Percentiles rank a stretch among this genome's conserved stretches.
Evolutionary conservation across 345 rosid genomes (phyloP).

Genomic region (Lagerstroemia speciosa): DNA sequence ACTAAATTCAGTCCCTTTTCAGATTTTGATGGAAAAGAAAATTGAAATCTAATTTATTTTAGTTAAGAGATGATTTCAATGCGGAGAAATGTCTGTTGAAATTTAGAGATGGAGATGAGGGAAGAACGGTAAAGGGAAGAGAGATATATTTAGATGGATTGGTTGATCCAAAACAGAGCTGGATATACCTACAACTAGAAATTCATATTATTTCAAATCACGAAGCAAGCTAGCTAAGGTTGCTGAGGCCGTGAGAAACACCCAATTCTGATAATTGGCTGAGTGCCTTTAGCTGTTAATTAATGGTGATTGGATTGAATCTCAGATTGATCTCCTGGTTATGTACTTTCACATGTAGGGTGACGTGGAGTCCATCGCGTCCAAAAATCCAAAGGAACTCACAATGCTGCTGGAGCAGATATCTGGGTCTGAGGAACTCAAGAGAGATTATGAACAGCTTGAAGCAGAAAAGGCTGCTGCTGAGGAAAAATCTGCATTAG

Average conservation of each 20-base stretch:
- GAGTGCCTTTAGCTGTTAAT: neutral
- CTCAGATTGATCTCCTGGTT: neutral
- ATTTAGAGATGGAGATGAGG: neutral
- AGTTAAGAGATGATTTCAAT: neutral
- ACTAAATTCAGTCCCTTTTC: neutral
- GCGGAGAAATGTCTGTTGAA: neutral
- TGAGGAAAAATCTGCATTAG: slow-evolving; percentile 73
- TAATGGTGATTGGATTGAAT: slow-evolving; percentile 3
- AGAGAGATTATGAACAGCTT: slow-evolving; percentile 76
- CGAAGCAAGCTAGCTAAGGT: neutral
- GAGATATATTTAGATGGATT: neutral
- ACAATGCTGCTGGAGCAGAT: slow-evolving; percentile 87
- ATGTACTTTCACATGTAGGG: slow-evolving; percentile 41
- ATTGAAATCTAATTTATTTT: too few species aligned
- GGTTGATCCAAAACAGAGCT: neutral
- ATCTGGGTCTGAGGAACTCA: slow-evolving; percentile 91
- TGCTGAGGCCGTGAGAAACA: neutral
- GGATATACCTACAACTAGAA: neutral
- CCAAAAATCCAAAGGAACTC: slow-evolving; percentile 89
- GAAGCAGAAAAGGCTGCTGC: slow-evolving; percentile 76
- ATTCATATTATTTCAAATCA: neutral
- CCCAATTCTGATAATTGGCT: neutral
- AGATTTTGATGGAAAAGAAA: neutral
- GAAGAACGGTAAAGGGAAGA: neutral
- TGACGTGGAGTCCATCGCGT: slow-evolving; percentile 97